phyloP scores from a whole-genome alignment of 805 yeast genomes.

The Ogataea thermomethanolica region DNA sequence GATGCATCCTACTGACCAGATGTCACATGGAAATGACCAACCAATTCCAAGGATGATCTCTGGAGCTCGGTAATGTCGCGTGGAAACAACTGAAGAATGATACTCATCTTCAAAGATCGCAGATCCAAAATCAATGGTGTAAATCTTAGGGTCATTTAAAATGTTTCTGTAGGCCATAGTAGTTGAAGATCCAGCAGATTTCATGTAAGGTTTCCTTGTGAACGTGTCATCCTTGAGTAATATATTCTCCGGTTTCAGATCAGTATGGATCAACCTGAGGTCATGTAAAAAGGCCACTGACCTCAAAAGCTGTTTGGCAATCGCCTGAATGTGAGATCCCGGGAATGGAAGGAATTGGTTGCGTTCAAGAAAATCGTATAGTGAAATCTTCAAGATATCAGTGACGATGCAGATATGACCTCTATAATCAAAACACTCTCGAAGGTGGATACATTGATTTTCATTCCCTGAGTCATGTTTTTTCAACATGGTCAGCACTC shows the following conservation, averaged over 20 bases:
- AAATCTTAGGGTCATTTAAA: constrained; percentile 74
- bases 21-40: constrained; percentile 95
- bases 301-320: constrained; percentile 78
- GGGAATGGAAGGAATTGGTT: constrained; percentile 90
- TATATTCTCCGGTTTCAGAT: constrained; percentile 93
- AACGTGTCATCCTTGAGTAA: constrained; percentile 56
- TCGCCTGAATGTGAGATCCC: constrained; percentile 85
- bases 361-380: constrained; percentile 84
- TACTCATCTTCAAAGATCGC: constrained; percentile 93
- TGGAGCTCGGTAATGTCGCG: constrained; percentile 96
- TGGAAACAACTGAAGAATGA: constrained; percentile 87
- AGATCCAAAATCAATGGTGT: constrained; percentile 94
- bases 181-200: constrained; percentile 19
- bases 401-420: constrained; percentile 95
- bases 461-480: constrained; percentile 63
- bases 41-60: constrained; percentile 93
- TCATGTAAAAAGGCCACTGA: constrained; percentile 90
- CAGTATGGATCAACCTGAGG: constrained; percentile 88
- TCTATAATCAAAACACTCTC: constrained; percentile 88
- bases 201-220: constrained; percentile 35
- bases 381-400: constrained; percentile 75
- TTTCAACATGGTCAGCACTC: constrained; percentile 73
- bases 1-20: constrained; percentile 96
- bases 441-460: constrained; percentile 78
- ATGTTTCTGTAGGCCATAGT: constrained; percentile 36